Base-by-base conservation (phyloP, 2,329 filamentous ascomycete species). In the Phaeosphaeriaceae sp. region DNA sequence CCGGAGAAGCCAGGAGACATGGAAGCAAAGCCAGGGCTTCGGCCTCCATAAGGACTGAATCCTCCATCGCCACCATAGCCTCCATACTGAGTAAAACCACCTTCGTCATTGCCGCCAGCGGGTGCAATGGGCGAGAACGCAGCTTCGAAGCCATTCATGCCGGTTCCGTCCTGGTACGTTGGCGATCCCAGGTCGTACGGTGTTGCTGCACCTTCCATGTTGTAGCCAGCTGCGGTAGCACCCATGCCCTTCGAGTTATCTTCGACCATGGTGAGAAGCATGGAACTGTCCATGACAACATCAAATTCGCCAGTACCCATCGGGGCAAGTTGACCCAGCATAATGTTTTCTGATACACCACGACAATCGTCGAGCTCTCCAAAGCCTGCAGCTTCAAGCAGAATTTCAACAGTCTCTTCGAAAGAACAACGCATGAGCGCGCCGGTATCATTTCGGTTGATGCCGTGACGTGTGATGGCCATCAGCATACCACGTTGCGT, bases 401-500 rank as follows among this genome's bases (percentile, higher is more conserved):
- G 84, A 83, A 99, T 99, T 76, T 99, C 96, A 42, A 99, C 95
- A 0, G 95, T 99, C 79, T 99, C 96, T 80, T 99, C 95, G 81
- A 99, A 99, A 1, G 95, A 99, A 84, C 96, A 99, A 78, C 95
- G 91, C 95, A 99, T 99, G 71, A 99, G 85, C 10, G 95, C 96
- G 83, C 95, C 95, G 61, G 96, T 99, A 75, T 99, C 95, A 24
- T 94, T 92, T 71, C 95, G 89, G 83, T 99, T 99, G 83, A 99
- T 99, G 81, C 95, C 95, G 76, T 99, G 95, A 80, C 95, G 91
- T 55, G 95, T 99, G 63, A 99, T 94, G 15, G 95, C 94, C 78
- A 97, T 97, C 72, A 99, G 89, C 70, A 91, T 90, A 66, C 95
- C 95, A 71, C 95, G 88, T 71, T 96, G 93, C 25, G 93, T 97